Percentiles rank a stretch among this genome's conserved stretches.
Evolutionary conservation across 1,284 basidiomycete genomes (phyloP).

Genomic region (Sanghuangporus weigelae): DNA sequence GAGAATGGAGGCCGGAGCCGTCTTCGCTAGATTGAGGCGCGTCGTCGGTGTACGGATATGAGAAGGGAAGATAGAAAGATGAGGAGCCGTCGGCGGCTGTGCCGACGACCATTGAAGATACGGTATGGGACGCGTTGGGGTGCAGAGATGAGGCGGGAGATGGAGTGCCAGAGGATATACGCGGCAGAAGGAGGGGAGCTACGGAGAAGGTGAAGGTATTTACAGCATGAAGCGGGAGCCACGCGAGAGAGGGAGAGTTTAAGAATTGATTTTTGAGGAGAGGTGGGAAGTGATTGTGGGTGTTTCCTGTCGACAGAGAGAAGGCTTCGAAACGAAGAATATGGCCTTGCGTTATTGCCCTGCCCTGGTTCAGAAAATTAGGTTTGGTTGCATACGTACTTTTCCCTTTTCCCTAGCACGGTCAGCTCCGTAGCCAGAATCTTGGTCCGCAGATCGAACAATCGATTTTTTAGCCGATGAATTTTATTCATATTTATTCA

Average conservation of each 20-base stretch:
- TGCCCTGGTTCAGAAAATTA: conserved; percentile 9
- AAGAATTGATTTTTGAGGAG: neutral
- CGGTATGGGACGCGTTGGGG: neutral
- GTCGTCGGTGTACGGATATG: conserved; percentile 46
- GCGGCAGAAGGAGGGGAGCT: conserved; percentile 13
- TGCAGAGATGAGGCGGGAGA: neutral
- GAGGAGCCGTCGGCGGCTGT: conserved; percentile 41
- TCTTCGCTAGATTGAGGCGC: conserved; percentile 65
- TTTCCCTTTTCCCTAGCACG: conserved; percentile 5
- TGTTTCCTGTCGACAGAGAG: conserved; percentile 7
- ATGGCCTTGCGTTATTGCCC: neutral
- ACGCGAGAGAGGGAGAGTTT: conserved; percentile 8
- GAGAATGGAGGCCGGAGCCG: conserved; percentile 65
- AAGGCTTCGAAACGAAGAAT: neutral
- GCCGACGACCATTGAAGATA: conserved; percentile 6
- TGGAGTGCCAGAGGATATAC: neutral
- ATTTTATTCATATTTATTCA: neutral
- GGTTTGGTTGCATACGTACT: conserved; percentile 12
- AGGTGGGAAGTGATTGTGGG: conserved; percentile 12
- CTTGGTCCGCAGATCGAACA: conserved; percentile 1
- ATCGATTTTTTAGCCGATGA: neutral
- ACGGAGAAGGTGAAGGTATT: conserved; percentile 10
- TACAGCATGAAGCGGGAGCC: conserved; percentile 8
- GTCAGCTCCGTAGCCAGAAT: neutral
- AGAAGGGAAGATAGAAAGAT: conserved; percentile 48